Evolutionary conservation across 306 rosid genomes (phyloP), one percentile per base, ranked within the genome.

Genomic region (Corylus americana): DNA sequence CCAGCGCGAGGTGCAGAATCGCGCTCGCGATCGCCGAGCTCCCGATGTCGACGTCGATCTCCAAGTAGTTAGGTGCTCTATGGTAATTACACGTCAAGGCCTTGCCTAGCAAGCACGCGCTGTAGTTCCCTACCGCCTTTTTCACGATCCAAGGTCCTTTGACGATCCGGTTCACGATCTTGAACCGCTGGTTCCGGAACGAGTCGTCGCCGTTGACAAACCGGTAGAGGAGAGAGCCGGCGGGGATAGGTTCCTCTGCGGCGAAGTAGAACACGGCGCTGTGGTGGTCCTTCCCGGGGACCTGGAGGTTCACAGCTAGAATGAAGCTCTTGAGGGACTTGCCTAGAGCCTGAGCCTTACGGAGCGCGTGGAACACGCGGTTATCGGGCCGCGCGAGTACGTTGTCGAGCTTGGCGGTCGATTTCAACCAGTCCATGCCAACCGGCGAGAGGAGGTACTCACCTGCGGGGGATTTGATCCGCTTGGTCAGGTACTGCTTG

Each of bases 111-210:
- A 94, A 55, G 44, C 98, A 94, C 45, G 98, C 98, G 31, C 97
- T 81, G 85, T 94, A 79, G 74, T 81, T 94, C 71, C 98, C 98
- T 58, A 89, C 94, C 78, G 98, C 79, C 61, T 91, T 91, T 83
- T 91, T 93, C 68, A 94, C 92, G 47, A 94, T 91, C 98, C 98
- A 94, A 55, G 98, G 97, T 1, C 98, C 98, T 61, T 94, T 94
- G 71, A 88, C 98, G 87, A 94, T 94, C 83, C 97, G 90, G 85
- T 91, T 94, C 87, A 94, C 97, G 70, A 94, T 69, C 83, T 94
- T 94, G 83, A 94, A 82, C 89, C 98, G 92, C 77, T 92, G 97
- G 64, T 94, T 94, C 50, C 97, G 51, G 78, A 89, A 94, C 2
- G 81, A 20, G 51, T 94, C 97, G 67, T 94, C 97, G 2, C 97